A percentile compares a stretch with the other conserved stretches of the same genome.
These are phyloP conservation scores for Geotrichum aggregatum DNA, from an alignment of 1,139 yeast species.

Conservation along the genomic window DNA sequence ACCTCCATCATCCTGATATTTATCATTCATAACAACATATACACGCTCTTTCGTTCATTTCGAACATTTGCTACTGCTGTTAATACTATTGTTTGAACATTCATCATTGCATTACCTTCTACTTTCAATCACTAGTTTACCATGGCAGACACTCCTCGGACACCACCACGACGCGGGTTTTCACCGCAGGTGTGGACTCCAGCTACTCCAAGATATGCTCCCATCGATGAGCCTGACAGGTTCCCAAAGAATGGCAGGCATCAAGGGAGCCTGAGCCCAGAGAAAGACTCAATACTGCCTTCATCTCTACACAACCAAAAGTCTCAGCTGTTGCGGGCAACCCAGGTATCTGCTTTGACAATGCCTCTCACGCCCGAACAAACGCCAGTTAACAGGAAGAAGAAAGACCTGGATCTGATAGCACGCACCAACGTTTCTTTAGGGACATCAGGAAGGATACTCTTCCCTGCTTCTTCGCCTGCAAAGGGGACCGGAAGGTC, in stretches of 20 bases:
- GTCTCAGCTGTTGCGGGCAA: not conserved
- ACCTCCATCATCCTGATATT: conserved; percentile 4
- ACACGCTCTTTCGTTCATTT: not conserved
- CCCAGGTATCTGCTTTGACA: conserved; percentile 6
- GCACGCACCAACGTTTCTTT: conserved; percentile 4
- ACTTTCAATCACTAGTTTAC: not conserved
- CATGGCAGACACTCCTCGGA: conserved; percentile 26
- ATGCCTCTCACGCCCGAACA: conserved; percentile 23
- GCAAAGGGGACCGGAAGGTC: conserved; percentile 21
- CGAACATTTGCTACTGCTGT: not conserved
- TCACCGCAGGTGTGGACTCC: conserved; percentile 33
- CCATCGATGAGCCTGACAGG: conserved; percentile 37
- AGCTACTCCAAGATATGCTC: conserved; percentile 38
- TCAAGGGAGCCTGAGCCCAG: not conserved
- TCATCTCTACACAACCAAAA: not conserved
- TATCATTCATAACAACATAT: conserved; percentile 2
- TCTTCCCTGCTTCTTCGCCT: conserved; percentile 19
- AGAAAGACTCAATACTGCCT: not conserved
- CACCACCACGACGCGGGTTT: conserved; percentile 33
- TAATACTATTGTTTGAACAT: not conserved
- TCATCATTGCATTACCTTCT: not conserved
- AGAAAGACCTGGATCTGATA: conserved; percentile 18
- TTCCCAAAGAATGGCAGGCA: conserved; percentile 12
- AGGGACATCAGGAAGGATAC: conserved; percentile 13
- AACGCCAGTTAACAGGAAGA: conserved; percentile 21